Percentiles rank a stretch among this genome's conserved stretches.
phyloP scores from a whole-genome alignment of 1,284 basidiomycete genomes.

The Rhodotorula sp. region DNA sequence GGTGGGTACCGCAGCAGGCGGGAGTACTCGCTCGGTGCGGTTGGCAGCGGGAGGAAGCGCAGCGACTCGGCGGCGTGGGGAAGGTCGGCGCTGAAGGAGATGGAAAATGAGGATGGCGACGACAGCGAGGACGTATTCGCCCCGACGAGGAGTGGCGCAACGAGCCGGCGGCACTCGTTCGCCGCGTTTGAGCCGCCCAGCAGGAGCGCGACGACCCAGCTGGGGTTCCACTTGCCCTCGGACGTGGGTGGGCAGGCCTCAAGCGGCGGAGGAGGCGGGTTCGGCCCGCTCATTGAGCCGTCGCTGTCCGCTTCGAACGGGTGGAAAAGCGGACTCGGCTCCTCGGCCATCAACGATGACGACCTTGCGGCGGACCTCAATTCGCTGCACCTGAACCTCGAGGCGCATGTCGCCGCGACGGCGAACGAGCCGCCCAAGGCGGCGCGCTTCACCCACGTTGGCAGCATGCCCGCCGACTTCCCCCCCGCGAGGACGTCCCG shows the following conservation, averaged over 20 bases:
- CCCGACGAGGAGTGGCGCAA: constrained; percentile 48
- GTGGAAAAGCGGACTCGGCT: constrained; percentile 24
- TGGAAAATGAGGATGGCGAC: constrained; percentile 31
- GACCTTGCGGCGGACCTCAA: constrained; percentile 47
- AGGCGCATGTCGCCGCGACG: constrained; percentile 41
- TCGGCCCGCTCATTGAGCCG: constrained; percentile 10
- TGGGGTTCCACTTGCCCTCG: constrained; percentile 44
- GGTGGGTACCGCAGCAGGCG: constrained; percentile 33
- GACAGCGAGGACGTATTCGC: constrained; percentile 45
- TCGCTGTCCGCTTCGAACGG: constrained; percentile 3
- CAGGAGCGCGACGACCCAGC: constrained; percentile 27
- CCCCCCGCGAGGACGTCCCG: constrained; percentile 19
- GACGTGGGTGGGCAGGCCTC: background rate
- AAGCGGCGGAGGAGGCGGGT: constrained; percentile 1
- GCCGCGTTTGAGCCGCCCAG: constrained; percentile 45
- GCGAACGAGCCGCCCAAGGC: constrained; percentile 13
- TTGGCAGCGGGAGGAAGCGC: constrained; percentile 40
- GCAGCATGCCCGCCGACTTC: constrained; percentile 37
- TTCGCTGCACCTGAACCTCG: constrained; percentile 47
- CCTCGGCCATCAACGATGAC: constrained; percentile 47
- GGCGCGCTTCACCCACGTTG: constrained; percentile 25
- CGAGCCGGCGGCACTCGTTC: constrained; percentile 47
- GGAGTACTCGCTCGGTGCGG: constrained; percentile 37
- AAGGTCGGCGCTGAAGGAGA: constrained; percentile 24
- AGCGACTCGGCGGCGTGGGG: constrained; percentile 42